Conservation (phyloP, 768 basidiomycete genomes). For the Mycena floridula region DNA sequence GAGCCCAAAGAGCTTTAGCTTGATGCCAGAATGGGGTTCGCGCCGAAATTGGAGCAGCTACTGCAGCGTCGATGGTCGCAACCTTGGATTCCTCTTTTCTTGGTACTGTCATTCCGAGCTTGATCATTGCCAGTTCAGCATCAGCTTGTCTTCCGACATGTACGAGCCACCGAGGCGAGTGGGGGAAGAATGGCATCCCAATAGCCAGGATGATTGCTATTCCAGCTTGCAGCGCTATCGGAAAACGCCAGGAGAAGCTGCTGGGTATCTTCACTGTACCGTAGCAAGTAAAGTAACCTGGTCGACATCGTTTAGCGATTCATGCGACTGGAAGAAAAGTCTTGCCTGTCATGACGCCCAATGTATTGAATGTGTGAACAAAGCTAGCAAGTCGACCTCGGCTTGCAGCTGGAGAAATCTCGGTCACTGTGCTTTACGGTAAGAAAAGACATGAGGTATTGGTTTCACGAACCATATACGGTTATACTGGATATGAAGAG, state of each 20-base stretch:
- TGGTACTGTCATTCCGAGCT: constrained; percentile 21
- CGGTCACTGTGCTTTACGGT: constrained; percentile 19
- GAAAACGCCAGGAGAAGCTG: constrained; percentile 31
- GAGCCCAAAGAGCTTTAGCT: constrained; percentile 17
- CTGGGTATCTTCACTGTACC: constrained; percentile 23
- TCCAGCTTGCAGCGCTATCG: constrained; percentile 27
- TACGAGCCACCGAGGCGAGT: constrained; percentile 36
- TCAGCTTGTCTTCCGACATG: constrained; percentile 27
- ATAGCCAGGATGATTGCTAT: constrained; percentile 22
- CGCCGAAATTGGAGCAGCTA: constrained; percentile 1
- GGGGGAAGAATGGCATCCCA: constrained; percentile 24
- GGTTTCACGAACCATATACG: constrained; percentile 18
- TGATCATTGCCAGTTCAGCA: constrained; percentile 20
- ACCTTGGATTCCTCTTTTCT: constrained; percentile 11
- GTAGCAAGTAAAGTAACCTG: constrained; percentile 34
- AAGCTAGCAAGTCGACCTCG: constrained; percentile 34
- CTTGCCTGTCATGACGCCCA: constrained; percentile 32
- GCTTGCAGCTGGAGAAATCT: constrained; percentile 35
- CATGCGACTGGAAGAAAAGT: background rate
- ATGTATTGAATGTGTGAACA: constrained; percentile 35
- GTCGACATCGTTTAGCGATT: background rate
- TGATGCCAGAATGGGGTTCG: constrained; percentile 10
- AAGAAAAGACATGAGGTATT: background rate
- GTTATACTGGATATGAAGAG: constrained; percentile 37
- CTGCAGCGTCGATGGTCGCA: background rate